Percentiles rank a stretch among this genome's conserved stretches.
phyloP scores from a whole-genome alignment of 2,329 filamentous ascomycete genomes.

The Achaetomium macrosporum region DNA sequence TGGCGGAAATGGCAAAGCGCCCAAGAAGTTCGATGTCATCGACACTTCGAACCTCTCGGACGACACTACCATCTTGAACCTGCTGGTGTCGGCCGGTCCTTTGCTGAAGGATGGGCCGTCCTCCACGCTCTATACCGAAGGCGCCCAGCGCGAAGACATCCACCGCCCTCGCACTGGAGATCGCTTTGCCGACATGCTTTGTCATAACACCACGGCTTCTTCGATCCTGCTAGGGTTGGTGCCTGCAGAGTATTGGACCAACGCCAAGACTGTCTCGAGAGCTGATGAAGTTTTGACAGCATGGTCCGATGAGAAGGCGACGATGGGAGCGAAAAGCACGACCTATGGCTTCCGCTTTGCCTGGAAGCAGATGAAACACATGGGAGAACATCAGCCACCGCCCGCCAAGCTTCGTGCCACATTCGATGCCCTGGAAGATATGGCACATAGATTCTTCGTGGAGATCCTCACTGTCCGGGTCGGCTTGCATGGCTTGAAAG shows the following conservation, averaged over 20 bases:
- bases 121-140: constrained; percentile 45
- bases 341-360: constrained; percentile 25
- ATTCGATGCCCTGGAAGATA: constrained; percentile 32
- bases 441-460: constrained; percentile 39
- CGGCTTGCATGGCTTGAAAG: not conserved
- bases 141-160: not conserved
- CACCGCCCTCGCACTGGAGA: constrained; percentile 4
- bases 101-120: constrained; percentile 39
- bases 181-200: constrained; percentile 35
- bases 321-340: not conserved
- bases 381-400: constrained; percentile 3
- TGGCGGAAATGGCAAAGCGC: constrained; percentile 29
- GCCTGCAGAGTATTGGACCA: constrained; percentile 46
- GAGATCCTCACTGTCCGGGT: constrained; percentile 38
- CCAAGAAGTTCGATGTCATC: constrained; percentile 47
- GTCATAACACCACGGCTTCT: constrained; percentile 41
- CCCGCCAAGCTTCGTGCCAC: constrained; percentile 28
- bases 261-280: constrained; percentile 36
- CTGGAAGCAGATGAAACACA: constrained; percentile 26
- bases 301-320: constrained; percentile 8
- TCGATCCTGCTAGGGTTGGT: constrained; percentile 46
- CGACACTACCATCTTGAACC: constrained; percentile 39
- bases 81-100: constrained; percentile 41
- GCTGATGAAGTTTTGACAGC: constrained; percentile 35
- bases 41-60: constrained; percentile 47